Conservation (phyloP, 2,329 filamentous ascomycete genomes). For the Ophiostoma novo-ulmi region DNA sequence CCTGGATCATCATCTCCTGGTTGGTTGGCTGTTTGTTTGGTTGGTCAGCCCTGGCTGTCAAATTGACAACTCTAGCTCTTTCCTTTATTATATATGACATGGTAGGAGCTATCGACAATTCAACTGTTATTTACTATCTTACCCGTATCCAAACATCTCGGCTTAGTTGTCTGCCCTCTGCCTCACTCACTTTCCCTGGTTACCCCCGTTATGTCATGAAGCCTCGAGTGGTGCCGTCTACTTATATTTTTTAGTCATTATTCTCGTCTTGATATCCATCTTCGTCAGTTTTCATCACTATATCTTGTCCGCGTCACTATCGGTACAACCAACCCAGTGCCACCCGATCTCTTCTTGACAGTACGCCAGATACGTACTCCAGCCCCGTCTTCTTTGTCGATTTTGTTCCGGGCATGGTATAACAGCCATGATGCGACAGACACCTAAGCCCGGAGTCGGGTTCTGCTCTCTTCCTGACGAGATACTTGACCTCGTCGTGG, state of each 20-base stretch:
- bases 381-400: not conserved
- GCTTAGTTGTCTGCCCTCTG: too few relatives aligned
- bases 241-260: not conserved
- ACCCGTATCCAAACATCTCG: not conserved
- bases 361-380: not conserved
- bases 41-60: not conserved
- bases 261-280: not conserved
- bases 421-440: not conserved
- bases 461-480: not conserved
- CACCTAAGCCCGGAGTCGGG: not conserved
- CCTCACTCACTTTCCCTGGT: not conserved
- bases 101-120: not conserved
- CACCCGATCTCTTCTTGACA: not conserved
- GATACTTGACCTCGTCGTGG: not conserved
- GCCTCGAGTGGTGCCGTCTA: not conserved
- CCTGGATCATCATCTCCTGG: not conserved
- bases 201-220: not conserved
- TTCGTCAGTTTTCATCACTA: not conserved
- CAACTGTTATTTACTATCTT: too few relatives aligned
- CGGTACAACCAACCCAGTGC: too few relatives aligned
- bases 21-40: not conserved
- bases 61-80: not conserved
- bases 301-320: not conserved
- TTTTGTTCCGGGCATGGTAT: not conserved
- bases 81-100: not conserved